A percentile compares a stretch with the other conserved stretches of the same genome.
Evolutionary conservation across 2,329 filamentous ascomycete genomes (phyloP).

Genomic region (Dothistroma pini): DNA sequence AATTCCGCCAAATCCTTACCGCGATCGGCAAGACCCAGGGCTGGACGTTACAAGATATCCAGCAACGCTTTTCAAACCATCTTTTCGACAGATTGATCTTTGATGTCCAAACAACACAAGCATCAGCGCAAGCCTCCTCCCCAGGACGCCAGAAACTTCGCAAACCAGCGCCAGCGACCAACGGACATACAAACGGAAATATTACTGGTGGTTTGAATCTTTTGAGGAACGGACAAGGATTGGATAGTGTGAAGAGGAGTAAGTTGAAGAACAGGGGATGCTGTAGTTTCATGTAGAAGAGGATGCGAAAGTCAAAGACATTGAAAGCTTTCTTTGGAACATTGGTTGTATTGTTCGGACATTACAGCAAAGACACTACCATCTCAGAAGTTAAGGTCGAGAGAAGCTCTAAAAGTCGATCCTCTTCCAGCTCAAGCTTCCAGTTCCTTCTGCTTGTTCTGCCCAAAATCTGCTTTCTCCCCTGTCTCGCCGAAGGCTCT

Average conservation of each 20-base stretch:
- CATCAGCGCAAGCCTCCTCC: too few relatives aligned
- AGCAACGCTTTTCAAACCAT: conserved; percentile 15
- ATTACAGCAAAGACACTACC: background rate
- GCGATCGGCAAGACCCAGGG: conserved; percentile 11
- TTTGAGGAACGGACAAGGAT: background rate
- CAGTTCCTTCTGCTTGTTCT: background rate
- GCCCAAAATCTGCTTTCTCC: background rate
- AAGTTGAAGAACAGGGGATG: background rate
- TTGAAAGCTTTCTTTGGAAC: background rate
- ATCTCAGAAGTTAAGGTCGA: background rate
- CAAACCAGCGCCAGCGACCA: background rate
- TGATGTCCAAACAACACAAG: background rate
- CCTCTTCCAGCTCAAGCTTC: background rate
- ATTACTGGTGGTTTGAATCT: background rate
- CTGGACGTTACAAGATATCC: conserved; percentile 15
- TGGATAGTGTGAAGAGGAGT: background rate
- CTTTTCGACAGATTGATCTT: conserved; percentile 12
- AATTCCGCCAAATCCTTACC: conserved; percentile 9
- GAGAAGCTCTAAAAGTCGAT: background rate
- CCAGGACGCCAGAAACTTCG: background rate
- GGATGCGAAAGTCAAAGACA: too few relatives aligned
- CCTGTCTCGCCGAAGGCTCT: background rate
- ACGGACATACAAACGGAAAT: background rate
- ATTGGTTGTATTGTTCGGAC: background rate
- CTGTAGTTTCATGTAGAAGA: background rate